These are phyloP conservation scores for Ustilago lituana DNA, from an alignment of 1,284 basidiomycete species.

Conservation along the genomic window DNA sequence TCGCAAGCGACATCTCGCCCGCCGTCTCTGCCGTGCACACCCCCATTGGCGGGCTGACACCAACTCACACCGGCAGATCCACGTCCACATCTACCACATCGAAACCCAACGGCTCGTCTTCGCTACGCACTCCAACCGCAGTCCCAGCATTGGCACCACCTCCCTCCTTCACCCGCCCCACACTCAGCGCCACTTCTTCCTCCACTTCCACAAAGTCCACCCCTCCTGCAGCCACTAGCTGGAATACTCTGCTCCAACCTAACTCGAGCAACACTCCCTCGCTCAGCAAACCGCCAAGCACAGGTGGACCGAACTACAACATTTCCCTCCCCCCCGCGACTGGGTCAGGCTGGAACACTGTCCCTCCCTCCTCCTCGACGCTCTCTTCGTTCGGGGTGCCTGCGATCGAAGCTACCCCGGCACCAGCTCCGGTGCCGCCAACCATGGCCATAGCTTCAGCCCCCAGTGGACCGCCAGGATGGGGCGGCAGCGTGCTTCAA, in stretches of 20 bases:
- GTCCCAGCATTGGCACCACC: conserved; percentile 27
- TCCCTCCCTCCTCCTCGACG: neutral
- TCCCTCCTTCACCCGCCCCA: conserved; percentile 16
- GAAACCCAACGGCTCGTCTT: conserved; percentile 10
- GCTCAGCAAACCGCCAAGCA: neutral
- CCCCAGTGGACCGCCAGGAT: conserved; percentile 22
- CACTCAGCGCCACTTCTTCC: conserved; percentile 15
- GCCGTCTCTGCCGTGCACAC: conserved; percentile 18
- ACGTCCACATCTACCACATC: neutral
- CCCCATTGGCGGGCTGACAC: conserved; percentile 30
- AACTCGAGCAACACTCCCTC: conserved; percentile 8
- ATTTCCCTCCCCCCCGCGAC: conserved; percentile 47
- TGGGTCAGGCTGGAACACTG: conserved; percentile 14
- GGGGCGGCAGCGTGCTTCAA: conserved; percentile 44
- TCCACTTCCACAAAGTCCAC: conserved; percentile 5
- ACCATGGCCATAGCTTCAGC: neutral
- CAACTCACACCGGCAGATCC: conserved; percentile 36
- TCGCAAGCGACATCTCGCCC: conserved; percentile 35
- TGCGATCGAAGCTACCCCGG: conserved; percentile 16
- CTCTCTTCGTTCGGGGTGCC: conserved; percentile 1
- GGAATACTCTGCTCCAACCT: conserved; percentile 34
- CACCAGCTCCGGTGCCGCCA: neutral
- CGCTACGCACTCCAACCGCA: neutral
- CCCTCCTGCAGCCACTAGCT: conserved; percentile 11
- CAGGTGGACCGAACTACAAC: conserved; percentile 55